Percentiles rank a stretch among this genome's conserved stretches.
phyloP scores from a whole-genome alignment of 2,329 filamentous ascomycete genomes.

The Ophiostoma fasciatum region DNA sequence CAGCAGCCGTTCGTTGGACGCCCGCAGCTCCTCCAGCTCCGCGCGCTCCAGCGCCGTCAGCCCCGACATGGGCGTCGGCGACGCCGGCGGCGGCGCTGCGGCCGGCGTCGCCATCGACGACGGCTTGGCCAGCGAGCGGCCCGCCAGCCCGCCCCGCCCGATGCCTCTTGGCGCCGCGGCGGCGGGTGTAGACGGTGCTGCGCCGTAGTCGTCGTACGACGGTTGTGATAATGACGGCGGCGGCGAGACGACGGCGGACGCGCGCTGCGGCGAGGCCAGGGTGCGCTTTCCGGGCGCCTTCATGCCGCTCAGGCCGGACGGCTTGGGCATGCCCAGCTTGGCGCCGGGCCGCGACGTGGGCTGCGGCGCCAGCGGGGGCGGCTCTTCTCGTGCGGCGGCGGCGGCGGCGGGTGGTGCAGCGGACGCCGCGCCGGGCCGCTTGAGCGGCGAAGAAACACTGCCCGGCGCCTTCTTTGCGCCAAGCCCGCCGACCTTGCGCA shows the following conservation, averaged over 20 bases:
- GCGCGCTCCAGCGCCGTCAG: slow-evolving; percentile 69
- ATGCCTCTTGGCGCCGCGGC: slow-evolving; percentile 51
- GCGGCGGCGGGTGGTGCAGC: slow-evolving; percentile 21
- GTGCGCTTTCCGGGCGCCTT: slow-evolving; percentile 45
- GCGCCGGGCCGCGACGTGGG: slow-evolving; percentile 36
- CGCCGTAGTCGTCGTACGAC: slow-evolving; percentile 20
- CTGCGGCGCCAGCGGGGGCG: slow-evolving; percentile 37
- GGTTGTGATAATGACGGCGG: too few relatives aligned
- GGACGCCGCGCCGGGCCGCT: slow-evolving; percentile 27
- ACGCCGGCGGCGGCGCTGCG: slow-evolving; percentile 34
- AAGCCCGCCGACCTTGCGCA: slow-evolving; percentile 13
- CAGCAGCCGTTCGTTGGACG: slow-evolving; percentile 64
- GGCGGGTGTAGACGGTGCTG: slow-evolving; percentile 32
- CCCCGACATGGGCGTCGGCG: slow-evolving; percentile 46
- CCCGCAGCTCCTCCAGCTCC: slow-evolving; percentile 80
- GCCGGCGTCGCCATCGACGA: slow-evolving; percentile 33
- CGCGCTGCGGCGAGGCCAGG: slow-evolving; percentile 39
- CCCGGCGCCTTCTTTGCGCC: slow-evolving; percentile 34
- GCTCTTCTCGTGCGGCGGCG: slow-evolving; percentile 21
- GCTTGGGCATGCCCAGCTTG: slow-evolving; percentile 42
- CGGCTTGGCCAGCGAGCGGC: slow-evolving; percentile 72
- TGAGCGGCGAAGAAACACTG: slow-evolving; percentile 23
- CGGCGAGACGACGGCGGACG: slow-evolving; percentile 20
- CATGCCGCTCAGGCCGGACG: slow-evolving; percentile 36
- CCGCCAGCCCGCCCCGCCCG: slow-evolving; percentile 70